Evolutionary conservation across 108 stramenopile species (phyloP), one percentile per base, ranked within the genome.

Genomic region (Conticribra guillardii): DNA sequence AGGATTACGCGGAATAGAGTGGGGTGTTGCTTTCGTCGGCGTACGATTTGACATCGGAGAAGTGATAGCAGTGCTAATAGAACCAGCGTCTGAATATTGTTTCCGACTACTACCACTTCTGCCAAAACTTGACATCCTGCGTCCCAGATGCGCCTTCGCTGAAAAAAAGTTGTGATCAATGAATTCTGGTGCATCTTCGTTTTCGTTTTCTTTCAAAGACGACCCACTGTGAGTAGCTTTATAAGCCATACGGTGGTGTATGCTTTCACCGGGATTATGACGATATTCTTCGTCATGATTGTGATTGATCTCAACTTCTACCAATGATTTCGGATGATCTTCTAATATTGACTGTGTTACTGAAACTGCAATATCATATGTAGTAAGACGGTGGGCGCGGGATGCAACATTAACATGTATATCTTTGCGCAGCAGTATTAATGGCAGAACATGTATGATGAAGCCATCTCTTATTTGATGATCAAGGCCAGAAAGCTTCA

Each of bases 391-490:
- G 28, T 90, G 89, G 0, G 86, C 84, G n/a, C 93, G 80, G 1
- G 83, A 84, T 61, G 87, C 66, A 17, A 94, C 86, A 47, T 88
- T 70, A 11, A 94, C 83, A 59, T 82, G 88, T 33, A 94, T 85
- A 65, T 94, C 93, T 28, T 88, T 79, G 34, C 93, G 72, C 48
- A 77, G 79, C 7, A 94, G 73, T 32, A 94, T 74, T 21, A 89
- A 66, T 26, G 93, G 90, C 2, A 94, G 60, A 0, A 94, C 82
- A 58, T 94, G 93, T 90, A 94, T 90, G 5, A 78, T 47, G 47
- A 94, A 94, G 2, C 90, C 93, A 72, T 94, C 93, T 30, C 84
- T 75, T 3, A 92, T 74, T 66, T 92, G 89, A 59, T 90, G 89
- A 57, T 92, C 84, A 29, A 94, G 69, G 19, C 82, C 85, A 15